phyloP scores from a whole-genome alignment of 148 eudicot species.

The Beta vulgaris region DNA sequence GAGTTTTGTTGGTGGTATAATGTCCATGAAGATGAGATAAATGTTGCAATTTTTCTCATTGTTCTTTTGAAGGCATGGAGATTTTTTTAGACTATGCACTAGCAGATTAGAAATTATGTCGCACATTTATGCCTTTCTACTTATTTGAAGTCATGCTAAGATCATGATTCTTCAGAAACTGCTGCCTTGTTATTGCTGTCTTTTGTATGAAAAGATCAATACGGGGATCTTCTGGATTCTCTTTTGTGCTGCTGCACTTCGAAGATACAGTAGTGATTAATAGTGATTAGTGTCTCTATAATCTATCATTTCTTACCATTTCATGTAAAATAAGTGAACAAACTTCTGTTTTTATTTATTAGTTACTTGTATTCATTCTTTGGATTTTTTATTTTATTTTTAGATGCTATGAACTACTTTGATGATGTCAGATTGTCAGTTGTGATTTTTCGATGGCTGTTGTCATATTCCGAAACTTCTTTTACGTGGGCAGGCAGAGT shows the following conservation, averaged over 20 bases:
- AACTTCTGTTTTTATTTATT: not conserved
- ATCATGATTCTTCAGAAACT: not conserved
- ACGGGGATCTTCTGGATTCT: not conserved
- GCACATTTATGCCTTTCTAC: not conserved
- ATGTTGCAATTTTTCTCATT: not conserved
- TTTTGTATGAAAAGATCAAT: not conserved
- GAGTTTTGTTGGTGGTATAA: not conserved
- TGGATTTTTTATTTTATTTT: not conserved
- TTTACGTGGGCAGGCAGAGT: conserved; percentile 51
- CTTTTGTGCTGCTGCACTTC: not conserved
- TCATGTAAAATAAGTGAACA: conserved; percentile 6
- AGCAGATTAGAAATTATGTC: no score
- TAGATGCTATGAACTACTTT: conserved; percentile 3
- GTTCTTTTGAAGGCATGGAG: not conserved
- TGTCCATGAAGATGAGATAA: not conserved
- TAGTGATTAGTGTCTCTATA: not conserved
- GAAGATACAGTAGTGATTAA: not conserved
- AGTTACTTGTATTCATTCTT: not conserved
- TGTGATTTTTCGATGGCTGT: not conserved
- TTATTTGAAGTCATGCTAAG: not conserved
- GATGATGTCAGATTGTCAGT: not conserved
- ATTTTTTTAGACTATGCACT: not conserved
- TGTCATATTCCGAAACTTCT: not conserved
- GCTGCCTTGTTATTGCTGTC: not conserved
- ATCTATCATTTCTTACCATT: not conserved